These are phyloP conservation scores for Fusarium protoensiforme DNA, from an alignment of 2,329 filamentous ascomycete genomes.

Conservation along the genomic window DNA sequence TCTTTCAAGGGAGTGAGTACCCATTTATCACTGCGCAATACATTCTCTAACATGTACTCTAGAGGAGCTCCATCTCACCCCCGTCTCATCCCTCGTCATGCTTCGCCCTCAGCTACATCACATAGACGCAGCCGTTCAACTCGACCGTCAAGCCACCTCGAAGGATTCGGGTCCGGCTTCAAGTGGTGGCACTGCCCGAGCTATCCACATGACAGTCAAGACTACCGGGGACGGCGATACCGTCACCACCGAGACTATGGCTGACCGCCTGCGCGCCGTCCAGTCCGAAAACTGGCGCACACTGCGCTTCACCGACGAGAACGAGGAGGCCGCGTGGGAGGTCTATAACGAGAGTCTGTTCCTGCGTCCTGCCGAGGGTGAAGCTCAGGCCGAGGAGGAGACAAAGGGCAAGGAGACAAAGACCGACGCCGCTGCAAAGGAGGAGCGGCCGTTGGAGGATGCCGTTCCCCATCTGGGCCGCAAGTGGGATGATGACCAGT, in stretches of 20 bases:
- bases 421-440: constrained; percentile 27
- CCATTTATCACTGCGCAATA: not conserved
- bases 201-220: constrained; percentile 90
- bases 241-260: constrained; percentile 76
- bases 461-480: constrained; percentile 53
- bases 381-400: constrained; percentile 21
- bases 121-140: constrained; percentile 84
- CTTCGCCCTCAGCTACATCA: constrained; percentile 94
- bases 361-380: constrained; percentile 37
- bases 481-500: constrained; percentile 56
- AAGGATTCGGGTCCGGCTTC: constrained; percentile 48
- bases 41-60: constrained; percentile 28
- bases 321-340: constrained; percentile 79
- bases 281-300: constrained; percentile 86
- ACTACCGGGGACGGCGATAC: constrained; percentile 75
- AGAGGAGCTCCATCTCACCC: constrained; percentile 90
- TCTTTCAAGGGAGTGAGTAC: constrained; percentile 82
- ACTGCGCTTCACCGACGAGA: constrained; percentile 84
- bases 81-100: constrained; percentile 84
- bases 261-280: constrained; percentile 78
- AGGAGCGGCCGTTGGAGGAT: constrained; percentile 46
- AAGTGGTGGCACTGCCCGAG: constrained; percentile 68
- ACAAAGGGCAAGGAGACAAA: constrained; percentile 15
- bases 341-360: constrained; percentile 79
- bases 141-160: constrained; percentile 63